phyloP scores from a whole-genome alignment of 768 basidiomycete species.

The Sarcomyxa edulis region DNA sequence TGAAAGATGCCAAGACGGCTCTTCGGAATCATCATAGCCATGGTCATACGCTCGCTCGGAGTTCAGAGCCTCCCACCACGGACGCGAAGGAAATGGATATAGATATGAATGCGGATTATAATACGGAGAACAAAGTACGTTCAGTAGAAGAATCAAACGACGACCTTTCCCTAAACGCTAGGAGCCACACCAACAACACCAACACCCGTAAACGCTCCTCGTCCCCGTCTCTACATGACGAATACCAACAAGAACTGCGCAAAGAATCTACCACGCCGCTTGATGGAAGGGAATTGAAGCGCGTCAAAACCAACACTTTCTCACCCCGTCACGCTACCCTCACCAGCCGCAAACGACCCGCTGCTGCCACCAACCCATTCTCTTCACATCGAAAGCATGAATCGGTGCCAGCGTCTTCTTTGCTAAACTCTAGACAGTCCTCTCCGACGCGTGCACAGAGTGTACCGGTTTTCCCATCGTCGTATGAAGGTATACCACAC shows the following conservation, averaged over 20 bases:
- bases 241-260: slow-evolving; percentile 21
- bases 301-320: no score
- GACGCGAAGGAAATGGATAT: background rate
- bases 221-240: slow-evolving; percentile 14
- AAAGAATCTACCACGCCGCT: slow-evolving; percentile 12
- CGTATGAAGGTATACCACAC: slow-evolving; percentile 22
- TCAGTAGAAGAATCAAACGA: slow-evolving; percentile 17
- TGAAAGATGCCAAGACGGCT: slow-evolving; percentile 45
- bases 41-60: slow-evolving; percentile 5
- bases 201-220: slow-evolving; percentile 2
- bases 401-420: no score
- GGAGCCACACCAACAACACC: slow-evolving; percentile 4
- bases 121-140: slow-evolving; percentile 7
- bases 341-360: no score
- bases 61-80: slow-evolving; percentile 3
- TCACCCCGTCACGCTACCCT: no score
- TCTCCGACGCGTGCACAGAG: slow-evolving; percentile 40
- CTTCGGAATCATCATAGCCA: slow-evolving; percentile 20
- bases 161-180: slow-evolving; percentile 12
- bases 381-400: slow-evolving; percentile 23
- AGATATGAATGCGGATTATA: slow-evolving; percentile 18
- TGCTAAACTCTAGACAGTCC: no score
- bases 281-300: no score
- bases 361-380: slow-evolving; percentile 6
- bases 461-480: slow-evolving; percentile 34